These are phyloP conservation scores for Cryphonectria japonica DNA, from an alignment of 2,329 filamentous ascomycete genomes.

Conservation along the genomic window DNA sequence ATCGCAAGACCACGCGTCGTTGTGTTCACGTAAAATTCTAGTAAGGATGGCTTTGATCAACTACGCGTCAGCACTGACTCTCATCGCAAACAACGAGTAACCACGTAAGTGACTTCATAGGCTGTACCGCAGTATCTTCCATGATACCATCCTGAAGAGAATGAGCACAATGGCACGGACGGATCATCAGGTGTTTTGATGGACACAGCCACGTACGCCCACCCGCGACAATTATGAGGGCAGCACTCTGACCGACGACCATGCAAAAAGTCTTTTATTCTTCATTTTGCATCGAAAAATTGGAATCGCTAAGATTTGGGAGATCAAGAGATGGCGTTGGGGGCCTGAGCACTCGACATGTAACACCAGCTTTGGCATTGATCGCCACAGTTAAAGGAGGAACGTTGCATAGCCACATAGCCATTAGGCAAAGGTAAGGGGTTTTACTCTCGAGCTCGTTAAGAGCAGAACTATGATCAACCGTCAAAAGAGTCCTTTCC, in stretches of 20 bases:
- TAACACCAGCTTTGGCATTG: not conserved
- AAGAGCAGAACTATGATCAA: not conserved
- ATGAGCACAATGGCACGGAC: not conserved
- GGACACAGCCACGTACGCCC: not conserved
- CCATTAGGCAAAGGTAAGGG: not conserved
- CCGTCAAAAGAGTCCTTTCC: not conserved
- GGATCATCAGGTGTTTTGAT: not conserved
- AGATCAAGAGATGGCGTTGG: not conserved
- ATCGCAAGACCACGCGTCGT: not conserved
- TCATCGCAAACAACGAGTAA: not conserved
- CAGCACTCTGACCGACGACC: not conserved
- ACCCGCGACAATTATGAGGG: not conserved
- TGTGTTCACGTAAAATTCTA: not conserved
- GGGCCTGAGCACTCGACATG: not conserved
- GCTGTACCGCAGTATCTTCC: not conserved
- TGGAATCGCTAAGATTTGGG: not conserved
- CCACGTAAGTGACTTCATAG: not conserved
- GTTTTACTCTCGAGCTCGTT: not conserved
- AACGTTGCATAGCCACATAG: not conserved
- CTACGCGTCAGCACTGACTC: not conserved
- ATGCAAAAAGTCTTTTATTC: not conserved
- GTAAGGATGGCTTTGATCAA: not conserved
- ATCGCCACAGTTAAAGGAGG: not conserved
- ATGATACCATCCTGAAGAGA: not conserved
- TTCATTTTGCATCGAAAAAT: not conserved